Conservation (phyloP, 495 filamentous ascomycete genomes). For the Collariella sp. region DNA sequence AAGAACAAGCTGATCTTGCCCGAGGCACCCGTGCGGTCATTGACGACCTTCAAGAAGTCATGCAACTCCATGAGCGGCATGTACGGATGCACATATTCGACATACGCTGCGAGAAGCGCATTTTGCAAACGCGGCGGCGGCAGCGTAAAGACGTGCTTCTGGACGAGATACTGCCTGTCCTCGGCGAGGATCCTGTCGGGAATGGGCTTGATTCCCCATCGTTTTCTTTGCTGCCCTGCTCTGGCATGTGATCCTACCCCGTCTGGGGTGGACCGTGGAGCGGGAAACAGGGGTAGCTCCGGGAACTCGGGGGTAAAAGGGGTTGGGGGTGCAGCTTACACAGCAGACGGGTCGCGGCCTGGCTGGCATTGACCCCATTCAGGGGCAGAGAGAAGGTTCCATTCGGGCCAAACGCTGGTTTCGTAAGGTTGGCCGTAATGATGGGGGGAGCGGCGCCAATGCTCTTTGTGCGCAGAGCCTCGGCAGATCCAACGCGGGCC, state of each 20-base stretch:
- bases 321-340: neutral
- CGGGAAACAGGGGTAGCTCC: neutral
- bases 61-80: constrained; percentile 80
- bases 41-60: constrained; percentile 60
- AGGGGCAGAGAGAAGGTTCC: constrained; percentile 5
- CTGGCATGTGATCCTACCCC: constrained; percentile 24
- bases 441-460: constrained; percentile 1
- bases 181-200: constrained; percentile 58
- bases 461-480: constrained; percentile 29
- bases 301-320: neutral
- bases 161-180: constrained; percentile 64
- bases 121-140: constrained; percentile 59
- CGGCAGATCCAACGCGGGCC: constrained; percentile 19
- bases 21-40: constrained; percentile 53
- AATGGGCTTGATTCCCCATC: constrained; percentile 44
- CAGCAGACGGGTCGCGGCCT: neutral
- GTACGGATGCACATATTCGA: constrained; percentile 80
- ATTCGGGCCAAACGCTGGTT: neutral
- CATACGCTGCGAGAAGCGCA: constrained; percentile 63
- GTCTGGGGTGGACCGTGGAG: neutral
- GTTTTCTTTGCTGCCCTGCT: neutral
- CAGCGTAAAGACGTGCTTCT: constrained; percentile 66
- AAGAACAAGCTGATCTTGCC: constrained; percentile 67
- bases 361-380: constrained; percentile 2
- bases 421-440: constrained; percentile 9